phyloP scores from a whole-genome alignment of 1,284 basidiomycete genomes.

The Rhodotorula sp. region DNA sequence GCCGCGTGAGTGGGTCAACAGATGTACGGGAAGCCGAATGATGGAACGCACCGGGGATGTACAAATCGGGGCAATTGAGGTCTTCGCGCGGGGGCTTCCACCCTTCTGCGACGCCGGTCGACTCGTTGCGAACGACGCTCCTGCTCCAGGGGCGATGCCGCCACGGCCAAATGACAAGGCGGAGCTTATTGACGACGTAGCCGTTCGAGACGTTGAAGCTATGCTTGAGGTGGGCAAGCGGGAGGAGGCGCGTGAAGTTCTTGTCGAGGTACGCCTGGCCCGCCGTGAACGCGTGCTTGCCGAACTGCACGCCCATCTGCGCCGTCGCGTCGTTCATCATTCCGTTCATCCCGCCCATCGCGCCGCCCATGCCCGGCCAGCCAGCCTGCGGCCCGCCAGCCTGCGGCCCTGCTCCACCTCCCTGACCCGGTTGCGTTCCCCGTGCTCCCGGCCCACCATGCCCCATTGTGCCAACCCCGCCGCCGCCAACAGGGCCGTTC shows the following conservation, averaged over 20 bases:
- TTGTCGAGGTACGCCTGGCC: conserved; percentile 95
- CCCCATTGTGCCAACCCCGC: background rate
- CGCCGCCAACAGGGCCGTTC: background rate
- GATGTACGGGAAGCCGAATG: background rate
- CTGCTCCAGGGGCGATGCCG: conserved; percentile 59
- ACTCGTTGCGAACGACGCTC: conserved; percentile 45
- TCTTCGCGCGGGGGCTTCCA: conserved; percentile 90
- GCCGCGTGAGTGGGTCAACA: background rate
- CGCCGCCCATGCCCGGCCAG: conserved; percentile 5
- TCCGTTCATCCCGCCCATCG: conserved; percentile 8
- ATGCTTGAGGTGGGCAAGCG: conserved; percentile 78
- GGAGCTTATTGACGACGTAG: conserved; percentile 89
- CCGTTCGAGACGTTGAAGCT: conserved; percentile 97
- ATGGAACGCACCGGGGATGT: conserved; percentile 77
- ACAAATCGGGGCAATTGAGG: conserved; percentile 92
- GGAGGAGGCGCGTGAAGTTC: conserved; percentile 78
- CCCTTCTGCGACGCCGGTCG: conserved; percentile 64
- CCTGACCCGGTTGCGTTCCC: background rate
- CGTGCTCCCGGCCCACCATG: background rate
- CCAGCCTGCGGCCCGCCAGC: background rate
- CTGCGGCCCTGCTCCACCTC: background rate
- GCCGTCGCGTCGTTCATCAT: conserved; percentile 86
- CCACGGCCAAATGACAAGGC: conserved; percentile 94
- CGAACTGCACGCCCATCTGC: conserved; percentile 94
- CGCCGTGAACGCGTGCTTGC: conserved; percentile 84